These are phyloP conservation scores for Daldinia bambusicola DNA, from an alignment of 495 filamentous ascomycete species.

Conservation along the genomic window DNA sequence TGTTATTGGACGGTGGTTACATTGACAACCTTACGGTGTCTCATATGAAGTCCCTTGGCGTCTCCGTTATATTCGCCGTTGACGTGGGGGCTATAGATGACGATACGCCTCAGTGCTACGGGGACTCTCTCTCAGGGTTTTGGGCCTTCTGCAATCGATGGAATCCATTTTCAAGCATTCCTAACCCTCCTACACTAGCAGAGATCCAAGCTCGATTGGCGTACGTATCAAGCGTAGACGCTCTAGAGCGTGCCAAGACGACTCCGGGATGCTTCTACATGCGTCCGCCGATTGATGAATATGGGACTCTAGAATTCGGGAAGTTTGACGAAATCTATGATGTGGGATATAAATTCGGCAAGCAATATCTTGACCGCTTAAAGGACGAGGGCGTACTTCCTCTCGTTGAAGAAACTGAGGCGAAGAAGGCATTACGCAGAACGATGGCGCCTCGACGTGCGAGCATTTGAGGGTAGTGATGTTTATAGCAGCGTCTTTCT, in stretches of 20 bases:
- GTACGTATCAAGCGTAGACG: constrained; percentile 93
- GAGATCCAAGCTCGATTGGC: constrained; percentile 96
- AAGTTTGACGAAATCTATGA: constrained; percentile 97
- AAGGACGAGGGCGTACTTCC: constrained; percentile 79
- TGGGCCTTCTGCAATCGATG: constrained; percentile 95
- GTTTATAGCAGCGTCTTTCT: background rate
- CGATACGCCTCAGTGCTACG: constrained; percentile 87
- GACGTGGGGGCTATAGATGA: constrained; percentile 94
- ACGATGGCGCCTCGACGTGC: constrained; percentile 94
- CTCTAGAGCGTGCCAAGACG: constrained; percentile 89
- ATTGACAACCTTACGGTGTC: constrained; percentile 96
- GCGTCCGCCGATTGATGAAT: constrained; percentile 92
- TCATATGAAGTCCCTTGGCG: constrained; percentile 95
- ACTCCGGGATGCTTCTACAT: constrained; percentile 91
- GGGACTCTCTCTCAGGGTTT: constrained; percentile 92
- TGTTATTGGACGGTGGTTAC: constrained; percentile 96
- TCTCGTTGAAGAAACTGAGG: constrained; percentile 76
- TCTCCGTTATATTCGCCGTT: constrained; percentile 92
- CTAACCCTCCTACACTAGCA: constrained; percentile 93
- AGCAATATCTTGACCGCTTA: constrained; percentile 76
- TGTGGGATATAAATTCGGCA: constrained; percentile 86
- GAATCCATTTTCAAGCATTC: constrained; percentile 88
- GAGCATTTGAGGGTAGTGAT: constrained; percentile 71
- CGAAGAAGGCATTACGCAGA: constrained; percentile 86
- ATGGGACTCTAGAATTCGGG: constrained; percentile 93